Evolutionary conservation across 2,329 filamentous ascomycete genomes (phyloP), one percentile per base, ranked within the genome.

Genomic region (Paracoccidioides brasiliensis): DNA sequence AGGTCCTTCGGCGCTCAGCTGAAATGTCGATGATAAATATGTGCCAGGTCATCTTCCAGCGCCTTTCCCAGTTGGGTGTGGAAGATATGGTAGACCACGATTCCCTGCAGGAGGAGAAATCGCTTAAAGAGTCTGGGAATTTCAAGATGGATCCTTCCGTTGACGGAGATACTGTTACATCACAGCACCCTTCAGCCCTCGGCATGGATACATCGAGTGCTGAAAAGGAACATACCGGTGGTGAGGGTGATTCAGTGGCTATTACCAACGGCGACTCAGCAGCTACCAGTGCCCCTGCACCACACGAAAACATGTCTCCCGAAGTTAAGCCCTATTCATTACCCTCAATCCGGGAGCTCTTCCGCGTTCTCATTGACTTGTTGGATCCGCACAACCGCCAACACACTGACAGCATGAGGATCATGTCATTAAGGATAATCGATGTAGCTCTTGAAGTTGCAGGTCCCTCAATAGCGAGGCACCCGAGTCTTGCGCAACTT

Each of bases 21-120:
- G 93, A 98, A 71, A 93, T 95, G 66, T 86, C 90, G 55, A 96
- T 98, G 90, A 88, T 97, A 48, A 88, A 89, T 62, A 98, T 98
- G 93, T 97, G 93, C 67, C 93, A 98, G 72, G 90, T 95, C 61
- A 95, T 98, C 64, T 98, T 98, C 68, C 87, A 90, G 70, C 84
- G 94, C 58, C 74, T 98, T 53, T 95, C 95, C 69, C 84, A 90
- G 60, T 75, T 97, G 6, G 88, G 94, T 64, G 79, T 87, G 49
- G 85, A 90, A 66, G 80, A 83, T 28, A 82, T 82, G 10, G 80
- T 85, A 41, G 82, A 86, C 59, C 72, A 80, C 5, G 80, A 84
- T 40, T 80, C 80, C 3, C 71, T 87, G 56, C 85, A 89, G 55
- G 80, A 80, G 62, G 78, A 80, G 65, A 55, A 60, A 38, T 59